Base-by-base conservation (phyloP, 2,329 filamentous ascomycete genomes). In the Penicillium sp. region DNA sequence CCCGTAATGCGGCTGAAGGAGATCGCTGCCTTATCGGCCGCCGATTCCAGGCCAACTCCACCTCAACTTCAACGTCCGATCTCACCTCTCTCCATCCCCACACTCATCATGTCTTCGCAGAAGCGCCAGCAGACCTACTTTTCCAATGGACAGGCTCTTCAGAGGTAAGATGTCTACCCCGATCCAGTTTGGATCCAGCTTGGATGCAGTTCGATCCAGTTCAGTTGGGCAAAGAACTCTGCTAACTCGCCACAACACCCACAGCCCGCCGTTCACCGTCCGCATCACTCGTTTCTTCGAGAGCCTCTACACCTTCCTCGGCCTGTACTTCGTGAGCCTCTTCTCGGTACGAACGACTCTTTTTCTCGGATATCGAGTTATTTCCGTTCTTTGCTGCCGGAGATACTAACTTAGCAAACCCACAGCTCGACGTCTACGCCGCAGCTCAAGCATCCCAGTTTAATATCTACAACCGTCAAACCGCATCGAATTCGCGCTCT, bases 271-370 rank as follows among this genome's bases (percentile, higher is more conserved):
- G 3, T 47, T 77, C 43, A 63, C 71, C 13, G 69, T 73, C 49
- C 75, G 73, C 42, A 44, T 74, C 49, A 62, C 60, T 42, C 70
- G 69, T 54, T 67, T 74, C 60, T 48, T 72, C 50, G 65, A 75
- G 42, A 65, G 61, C 46, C 49, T 72, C 44, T 78, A 78, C 56
- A 60, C 72, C 52, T 77, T 78, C 56, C 38, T 78, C 4, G 76
- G 75, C 5, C 63, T 78, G 23, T 78, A 78, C 50, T 56, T 78
- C 25, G 72, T 74, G 37, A 75, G 72, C 37, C 64, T 78, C 8
- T 75, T 78, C 52, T 71, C 75, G 45, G 74, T 76, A 69, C 28
- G 70, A 63, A 15, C 1, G 7, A 37, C 28, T 10, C 4, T 18
- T 23, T 47, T 28, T 4, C 23, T 24, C 9, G 18, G 38, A 4